Evolutionary conservation across 768 basidiomycete species (phyloP).

Genomic region (Kwoniella sp.): DNA sequence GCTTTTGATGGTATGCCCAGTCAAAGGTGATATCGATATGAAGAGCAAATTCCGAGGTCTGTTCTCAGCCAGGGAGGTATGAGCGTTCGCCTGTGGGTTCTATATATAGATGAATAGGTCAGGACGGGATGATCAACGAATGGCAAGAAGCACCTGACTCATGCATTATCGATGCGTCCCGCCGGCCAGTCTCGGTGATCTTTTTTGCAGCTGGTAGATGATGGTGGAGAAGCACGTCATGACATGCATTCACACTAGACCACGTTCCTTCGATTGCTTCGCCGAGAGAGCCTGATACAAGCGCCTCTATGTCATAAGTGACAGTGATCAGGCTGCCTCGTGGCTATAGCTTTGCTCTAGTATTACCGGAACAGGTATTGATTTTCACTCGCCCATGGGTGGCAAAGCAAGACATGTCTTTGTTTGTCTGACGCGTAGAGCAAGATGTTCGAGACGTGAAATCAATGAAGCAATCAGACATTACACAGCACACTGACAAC

Average conservation of each 20-base stretch:
- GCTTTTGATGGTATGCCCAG: too few relatives aligned
- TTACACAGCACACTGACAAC: too few relatives aligned
- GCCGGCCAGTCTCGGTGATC: neutral
- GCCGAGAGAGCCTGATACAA: neutral
- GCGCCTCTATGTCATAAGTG: neutral
- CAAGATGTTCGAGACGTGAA: neutral
- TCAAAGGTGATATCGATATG: too few relatives aligned
- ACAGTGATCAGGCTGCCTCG: neutral
- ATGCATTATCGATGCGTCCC: neutral
- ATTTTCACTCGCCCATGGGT: neutral
- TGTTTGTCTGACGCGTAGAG: neutral
- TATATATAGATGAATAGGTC: neutral
- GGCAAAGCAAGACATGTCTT: slow-evolving; percentile 14
- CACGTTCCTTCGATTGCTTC: neutral
- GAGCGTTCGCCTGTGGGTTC: neutral
- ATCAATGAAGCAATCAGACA: neutral
- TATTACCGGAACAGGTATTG: slow-evolving; percentile 7
- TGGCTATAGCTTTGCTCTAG: neutral
- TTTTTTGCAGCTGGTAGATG: neutral
- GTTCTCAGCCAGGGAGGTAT: too few relatives aligned
- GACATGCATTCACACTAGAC: neutral
- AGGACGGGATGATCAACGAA: neutral
- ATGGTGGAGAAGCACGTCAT: slow-evolving; percentile 1
- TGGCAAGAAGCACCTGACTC: neutral
- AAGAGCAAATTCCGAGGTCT: too few relatives aligned